Base-by-base conservation (phyloP, 768 basidiomycete species). In the Boletus bicolor region DNA sequence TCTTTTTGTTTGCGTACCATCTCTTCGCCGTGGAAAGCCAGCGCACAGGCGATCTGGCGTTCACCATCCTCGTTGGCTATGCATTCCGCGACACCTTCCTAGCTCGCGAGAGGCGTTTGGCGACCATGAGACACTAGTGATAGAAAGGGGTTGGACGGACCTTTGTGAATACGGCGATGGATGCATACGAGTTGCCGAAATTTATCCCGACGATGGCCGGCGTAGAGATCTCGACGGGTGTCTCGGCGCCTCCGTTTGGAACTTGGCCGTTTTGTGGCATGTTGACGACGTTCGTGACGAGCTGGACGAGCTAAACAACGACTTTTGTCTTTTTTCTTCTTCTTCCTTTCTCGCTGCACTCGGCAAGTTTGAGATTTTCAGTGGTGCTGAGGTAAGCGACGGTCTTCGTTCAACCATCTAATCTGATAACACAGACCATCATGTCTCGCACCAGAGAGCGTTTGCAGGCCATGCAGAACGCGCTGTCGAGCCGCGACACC, bases 11-110 rank as follows among this genome's bases (percentile, higher is more conserved):
- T n/a, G 79, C 88, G 64, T 67, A 93, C 94, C 69, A 88, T 85
- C 72, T 98, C 90, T 72, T 96, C 91, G 28, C 93, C 93, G 39
- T 84, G 83, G 71, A 96, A 98, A 0, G 94, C 84, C 52, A 98
- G 78, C 28, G 93, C 93, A 68, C 91, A 93, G 0, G 93, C 93
- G 65, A 99, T 98, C 76, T 99, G 96, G 34, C 97, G 87, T 69
- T 98, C 96, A 32, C 97, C 96, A 69, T 98, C 96, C 69, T 98
- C 95, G 70, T 98, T 98, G 6, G 95, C 97, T 57, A 98, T 98
- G 69, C 92, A 96, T 67, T 94, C 91, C 42, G 95, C 87, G 32
- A 89, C 77, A 12, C 91, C 91, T 73, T 97, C 93, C 93, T 95
- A 59, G 35, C 32, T 53, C 49, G 26, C 26, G 24, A 32, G 3